Percentiles rank a stretch among this genome's conserved stretches.
phyloP scores from a whole-genome alignment of 1,284 basidiomycete species.

The Ustilago loliicola region DNA sequence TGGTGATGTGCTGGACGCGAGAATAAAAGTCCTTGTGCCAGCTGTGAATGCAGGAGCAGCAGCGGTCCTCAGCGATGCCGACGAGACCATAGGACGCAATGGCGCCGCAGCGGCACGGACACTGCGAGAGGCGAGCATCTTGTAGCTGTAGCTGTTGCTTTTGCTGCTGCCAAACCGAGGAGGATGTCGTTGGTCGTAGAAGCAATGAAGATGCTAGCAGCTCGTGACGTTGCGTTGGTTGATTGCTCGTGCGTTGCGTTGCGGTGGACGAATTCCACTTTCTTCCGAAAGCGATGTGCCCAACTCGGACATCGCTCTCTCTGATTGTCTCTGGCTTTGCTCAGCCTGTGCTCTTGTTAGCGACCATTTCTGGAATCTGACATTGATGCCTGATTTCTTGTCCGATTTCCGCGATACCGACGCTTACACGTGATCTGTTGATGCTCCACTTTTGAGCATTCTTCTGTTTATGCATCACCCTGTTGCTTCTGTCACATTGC shows the following conservation, averaged over 20 bases:
- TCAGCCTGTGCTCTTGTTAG: too few species aligned
- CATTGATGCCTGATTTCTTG: too few species aligned
- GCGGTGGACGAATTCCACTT: constrained; percentile 9
- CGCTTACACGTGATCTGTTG: background rate
- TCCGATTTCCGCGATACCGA: too few species aligned
- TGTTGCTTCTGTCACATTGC: background rate
- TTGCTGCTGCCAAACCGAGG: background rate
- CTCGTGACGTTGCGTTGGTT: background rate
- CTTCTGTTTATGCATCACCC: background rate
- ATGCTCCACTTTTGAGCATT: background rate
- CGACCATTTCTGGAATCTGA: too few species aligned
- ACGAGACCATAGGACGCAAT: constrained; percentile 24
- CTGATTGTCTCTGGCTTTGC: too few species aligned
- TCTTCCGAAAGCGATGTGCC: constrained; percentile 14
- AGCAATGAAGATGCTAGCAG: background rate
- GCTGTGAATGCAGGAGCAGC: constrained; percentile 13
- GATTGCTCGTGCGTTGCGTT: constrained; percentile 7
- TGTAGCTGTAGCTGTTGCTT: background rate
- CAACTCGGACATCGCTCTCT: constrained; percentile 5
- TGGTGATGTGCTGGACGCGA: constrained; percentile 18
- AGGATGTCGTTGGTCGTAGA: background rate
- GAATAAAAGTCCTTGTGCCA: constrained; percentile 12
- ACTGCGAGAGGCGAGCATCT: constrained; percentile 44
- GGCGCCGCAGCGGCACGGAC: constrained; percentile 37
- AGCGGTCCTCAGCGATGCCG: constrained; percentile 22